Evolutionary conservation across 345 rosid genomes (phyloP).

Genomic region (Kandelia obovata): DNA sequence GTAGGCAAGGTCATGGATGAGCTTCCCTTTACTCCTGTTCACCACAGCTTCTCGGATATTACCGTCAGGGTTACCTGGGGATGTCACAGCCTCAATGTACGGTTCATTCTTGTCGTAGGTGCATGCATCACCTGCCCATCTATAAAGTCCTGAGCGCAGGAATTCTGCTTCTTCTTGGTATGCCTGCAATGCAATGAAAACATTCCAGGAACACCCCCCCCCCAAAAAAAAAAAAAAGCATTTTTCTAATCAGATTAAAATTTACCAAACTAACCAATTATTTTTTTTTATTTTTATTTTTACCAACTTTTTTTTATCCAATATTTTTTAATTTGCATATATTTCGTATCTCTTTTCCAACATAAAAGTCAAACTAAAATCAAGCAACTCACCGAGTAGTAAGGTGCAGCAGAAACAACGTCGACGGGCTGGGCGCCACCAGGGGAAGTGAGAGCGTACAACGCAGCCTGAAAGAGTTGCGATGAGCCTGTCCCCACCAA

Average conservation of each 20-base stretch:
- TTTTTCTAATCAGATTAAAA: neutral
- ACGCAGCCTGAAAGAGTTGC: slow-evolving; percentile 67
- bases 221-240: neutral
- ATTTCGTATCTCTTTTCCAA: neutral
- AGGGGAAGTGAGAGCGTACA: slow-evolving; percentile 63
- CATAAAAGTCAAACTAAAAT: neutral
- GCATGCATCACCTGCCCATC: slow-evolving; percentile 85
- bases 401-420: slow-evolving; percentile 89
- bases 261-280: too few relatives aligned
- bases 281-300: too few relatives aligned
- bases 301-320: too few relatives aligned
- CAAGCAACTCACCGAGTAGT: slow-evolving; percentile 59
- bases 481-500: slow-evolving; percentile 91
- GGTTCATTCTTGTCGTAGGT: slow-evolving; percentile 52
- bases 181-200: slow-evolving; percentile 34
- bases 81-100: slow-evolving; percentile 63
- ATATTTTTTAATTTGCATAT: too few relatives aligned
- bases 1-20: slow-evolving; percentile 78
- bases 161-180: slow-evolving; percentile 54
- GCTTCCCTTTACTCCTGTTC: slow-evolving; percentile 52
- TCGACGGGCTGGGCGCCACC: slow-evolving; percentile 45
- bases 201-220: neutral
- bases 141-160: slow-evolving; percentile 58
- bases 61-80: slow-evolving; percentile 92
- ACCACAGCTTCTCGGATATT: slow-evolving; percentile 59